Conservation (phyloP, 306 rosid species). For the Vigna nakashimae region DNA sequence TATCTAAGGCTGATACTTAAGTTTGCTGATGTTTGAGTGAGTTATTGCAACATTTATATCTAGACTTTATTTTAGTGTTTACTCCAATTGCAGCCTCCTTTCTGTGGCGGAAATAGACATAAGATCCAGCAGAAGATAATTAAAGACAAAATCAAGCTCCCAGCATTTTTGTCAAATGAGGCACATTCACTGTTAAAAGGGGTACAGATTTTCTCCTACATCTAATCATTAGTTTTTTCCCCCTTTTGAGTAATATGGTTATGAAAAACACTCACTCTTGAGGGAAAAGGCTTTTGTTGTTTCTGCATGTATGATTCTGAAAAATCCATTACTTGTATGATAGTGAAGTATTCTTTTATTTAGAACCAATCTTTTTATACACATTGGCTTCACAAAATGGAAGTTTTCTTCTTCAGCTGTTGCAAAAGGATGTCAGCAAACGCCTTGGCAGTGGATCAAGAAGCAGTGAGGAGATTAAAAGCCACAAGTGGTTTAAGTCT, state of each 20-base stretch:
- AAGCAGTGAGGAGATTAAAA: constrained; percentile 70
- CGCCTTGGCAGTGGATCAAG: constrained; percentile 70
- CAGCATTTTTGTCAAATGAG: constrained; percentile 77
- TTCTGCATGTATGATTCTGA: background rate
- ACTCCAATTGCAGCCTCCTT: constrained; percentile 72
- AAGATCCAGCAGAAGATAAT: constrained; percentile 79
- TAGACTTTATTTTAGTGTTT: no score
- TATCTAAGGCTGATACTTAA: background rate
- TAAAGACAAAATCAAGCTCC: constrained; percentile 81
- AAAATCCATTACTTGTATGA: background rate
- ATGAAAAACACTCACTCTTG: background rate
- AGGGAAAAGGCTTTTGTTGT: constrained; percentile 3
- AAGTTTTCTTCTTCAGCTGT: constrained; percentile 54
- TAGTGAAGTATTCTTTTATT: background rate
- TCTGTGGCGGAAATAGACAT: constrained; percentile 67
- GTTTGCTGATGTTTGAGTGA: background rate
- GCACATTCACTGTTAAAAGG: constrained; percentile 86
- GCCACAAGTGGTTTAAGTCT: constrained; percentile 82
- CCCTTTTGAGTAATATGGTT: background rate
- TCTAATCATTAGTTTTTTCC: background rate
- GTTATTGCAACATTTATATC: background rate
- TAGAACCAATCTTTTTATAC: constrained; percentile 7
- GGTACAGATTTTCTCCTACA: constrained; percentile 49
- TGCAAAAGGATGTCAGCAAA: constrained; percentile 69
- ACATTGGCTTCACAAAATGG: constrained; percentile 16